Percentiles rank a stretch among this genome's conserved stretches.
phyloP scores from a whole-genome alignment of 371 early-diverging fungal species.

The Actinomortierella ambigua region DNA sequence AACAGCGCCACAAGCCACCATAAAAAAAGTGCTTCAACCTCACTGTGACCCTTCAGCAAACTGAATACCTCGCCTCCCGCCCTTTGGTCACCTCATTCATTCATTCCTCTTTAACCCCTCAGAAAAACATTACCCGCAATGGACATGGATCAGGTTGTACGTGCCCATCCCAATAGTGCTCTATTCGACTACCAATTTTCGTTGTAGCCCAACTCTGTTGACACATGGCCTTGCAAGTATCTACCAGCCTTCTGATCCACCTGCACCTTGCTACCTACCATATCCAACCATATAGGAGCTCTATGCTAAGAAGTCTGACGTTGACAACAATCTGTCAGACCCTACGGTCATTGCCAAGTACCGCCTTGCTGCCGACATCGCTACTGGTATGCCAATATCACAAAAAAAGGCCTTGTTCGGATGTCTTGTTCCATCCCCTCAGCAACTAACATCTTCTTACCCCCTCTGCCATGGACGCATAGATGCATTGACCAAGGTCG shows the following conservation, averaged over 20 bases:
- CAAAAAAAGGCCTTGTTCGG: no score
- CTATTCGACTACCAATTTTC: neutral
- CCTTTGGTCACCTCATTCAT: neutral
- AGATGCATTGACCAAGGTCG: slow-evolving; percentile 60
- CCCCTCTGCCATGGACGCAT: neutral
- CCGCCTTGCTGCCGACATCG: slow-evolving; percentile 79
- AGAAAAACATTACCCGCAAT: slow-evolving; percentile 13
- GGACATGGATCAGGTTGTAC: slow-evolving; percentile 44
- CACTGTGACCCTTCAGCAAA: no score
- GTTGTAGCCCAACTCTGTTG: no score
- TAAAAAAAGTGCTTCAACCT: no score
- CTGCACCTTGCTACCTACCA: neutral
- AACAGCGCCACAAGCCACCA: no score
- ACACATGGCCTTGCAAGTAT: neutral
- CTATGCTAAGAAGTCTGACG: slow-evolving; percentile 54
- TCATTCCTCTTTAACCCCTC: neutral
- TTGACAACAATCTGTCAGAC: slow-evolving; percentile 69
- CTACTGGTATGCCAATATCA: slow-evolving; percentile 79
- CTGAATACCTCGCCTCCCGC: neutral
- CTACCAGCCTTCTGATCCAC: neutral
- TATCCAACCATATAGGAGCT: slow-evolving; percentile 22
- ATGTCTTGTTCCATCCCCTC: no score
- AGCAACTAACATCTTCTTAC: neutral
- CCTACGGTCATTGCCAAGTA: slow-evolving; percentile 79
- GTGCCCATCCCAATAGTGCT: slow-evolving; percentile 1